Evolutionary conservation across 441 rosid genomes (phyloP).

Genomic region (Erodium trifolium): DNA sequence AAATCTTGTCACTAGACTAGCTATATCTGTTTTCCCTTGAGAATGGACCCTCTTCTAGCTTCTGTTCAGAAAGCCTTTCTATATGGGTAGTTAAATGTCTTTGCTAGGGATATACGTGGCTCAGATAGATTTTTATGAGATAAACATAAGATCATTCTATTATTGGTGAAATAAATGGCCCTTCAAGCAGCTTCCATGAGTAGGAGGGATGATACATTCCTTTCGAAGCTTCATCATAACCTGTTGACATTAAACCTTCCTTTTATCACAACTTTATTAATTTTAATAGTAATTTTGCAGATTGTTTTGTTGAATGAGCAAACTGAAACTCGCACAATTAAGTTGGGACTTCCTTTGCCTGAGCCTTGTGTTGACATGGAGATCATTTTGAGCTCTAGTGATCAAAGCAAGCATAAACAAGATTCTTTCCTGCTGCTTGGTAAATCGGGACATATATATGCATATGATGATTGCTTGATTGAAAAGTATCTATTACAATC

Average conservation of each 20-base stretch:
- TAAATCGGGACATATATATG: slow-evolving; percentile 66
- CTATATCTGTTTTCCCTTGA: background rate
- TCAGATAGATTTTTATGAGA: background rate
- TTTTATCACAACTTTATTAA: background rate
- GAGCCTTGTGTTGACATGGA: slow-evolving; percentile 78
- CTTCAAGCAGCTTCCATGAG: slow-evolving; percentile 3
- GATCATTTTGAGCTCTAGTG: slow-evolving; percentile 46
- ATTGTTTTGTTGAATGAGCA: slow-evolving; percentile 69
- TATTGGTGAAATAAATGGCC: background rate
- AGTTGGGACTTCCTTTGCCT: slow-evolving; percentile 68
- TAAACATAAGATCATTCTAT: background rate
- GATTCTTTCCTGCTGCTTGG: slow-evolving; percentile 58
- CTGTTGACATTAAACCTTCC: background rate
- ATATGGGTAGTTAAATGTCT: background rate
- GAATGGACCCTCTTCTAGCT: background rate
- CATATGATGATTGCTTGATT: slow-evolving; percentile 62
- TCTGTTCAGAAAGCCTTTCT: slow-evolving; percentile 2
- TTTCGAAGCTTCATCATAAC: background rate
- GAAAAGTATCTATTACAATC: slow-evolving; percentile 78
- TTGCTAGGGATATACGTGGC: background rate
- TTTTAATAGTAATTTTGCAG: slow-evolving; percentile 28
- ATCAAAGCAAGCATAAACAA: slow-evolving; percentile 55
- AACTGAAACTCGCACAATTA: slow-evolving; percentile 65
- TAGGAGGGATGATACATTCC: slow-evolving; percentile 7
- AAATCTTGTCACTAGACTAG: background rate